phyloP scores from a whole-genome alignment of 306 rosid species.

The Abrus pulchellus region DNA sequence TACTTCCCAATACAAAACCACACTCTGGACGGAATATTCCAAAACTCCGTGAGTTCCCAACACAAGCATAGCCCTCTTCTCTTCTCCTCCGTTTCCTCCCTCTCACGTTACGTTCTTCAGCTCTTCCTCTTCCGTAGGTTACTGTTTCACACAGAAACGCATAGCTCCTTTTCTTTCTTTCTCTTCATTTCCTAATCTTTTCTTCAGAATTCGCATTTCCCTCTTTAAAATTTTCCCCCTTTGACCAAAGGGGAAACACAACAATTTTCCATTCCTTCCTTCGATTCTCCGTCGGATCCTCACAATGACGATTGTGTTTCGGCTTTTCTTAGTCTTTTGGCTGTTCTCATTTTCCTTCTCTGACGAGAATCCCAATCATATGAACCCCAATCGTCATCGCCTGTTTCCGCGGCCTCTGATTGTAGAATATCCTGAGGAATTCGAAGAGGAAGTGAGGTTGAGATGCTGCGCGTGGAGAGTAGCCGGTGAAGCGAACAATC shows the following conservation, averaged over 20 bases:
- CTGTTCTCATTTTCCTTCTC: constrained; percentile 57
- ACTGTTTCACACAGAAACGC: constrained; percentile 29
- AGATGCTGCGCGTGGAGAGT: constrained; percentile 85
- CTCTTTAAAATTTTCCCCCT: not conserved
- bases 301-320: not conserved
- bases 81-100: not conserved
- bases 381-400: not conserved
- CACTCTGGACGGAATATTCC: constrained; percentile 34
- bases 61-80: not conserved
- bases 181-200: rapidly evolving
- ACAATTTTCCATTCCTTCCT: too few relatives aligned
- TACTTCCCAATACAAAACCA: not conserved
- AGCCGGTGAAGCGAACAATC: constrained; percentile 82
- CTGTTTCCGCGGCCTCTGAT: constrained; percentile 68
- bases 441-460: constrained; percentile 54
- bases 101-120: constrained; percentile 21
- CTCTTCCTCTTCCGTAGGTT: not conserved
- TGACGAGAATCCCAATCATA: constrained; percentile 44
- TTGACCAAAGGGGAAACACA: not conserved
- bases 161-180: not conserved
- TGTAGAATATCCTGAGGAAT: constrained; percentile 54
- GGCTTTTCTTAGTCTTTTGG: constrained; percentile 38
- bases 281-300: not conserved
- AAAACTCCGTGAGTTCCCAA: constrained; percentile 27
- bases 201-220: not conserved